A percentile compares a stretch with the other conserved stretches of the same genome.
These are phyloP conservation scores for Candida quercuum DNA, from an alignment of 805 yeast species.

Conservation along the genomic window DNA sequence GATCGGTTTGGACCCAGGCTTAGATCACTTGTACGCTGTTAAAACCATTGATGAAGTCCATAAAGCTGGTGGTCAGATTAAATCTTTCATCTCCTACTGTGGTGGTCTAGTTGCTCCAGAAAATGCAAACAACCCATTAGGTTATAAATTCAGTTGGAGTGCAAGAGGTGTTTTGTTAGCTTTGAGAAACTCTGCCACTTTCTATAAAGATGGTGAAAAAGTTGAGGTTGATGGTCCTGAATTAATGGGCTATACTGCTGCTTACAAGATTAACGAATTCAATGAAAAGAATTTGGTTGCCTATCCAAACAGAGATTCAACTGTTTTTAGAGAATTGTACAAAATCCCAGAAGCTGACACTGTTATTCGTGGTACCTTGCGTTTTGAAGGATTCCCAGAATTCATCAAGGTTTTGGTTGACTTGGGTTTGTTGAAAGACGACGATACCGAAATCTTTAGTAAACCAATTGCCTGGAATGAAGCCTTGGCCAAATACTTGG, in stretches of 20 bases:
- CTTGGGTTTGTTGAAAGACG: slow-evolving; percentile 85
- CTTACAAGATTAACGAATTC: slow-evolving; percentile 93
- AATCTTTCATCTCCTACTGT: slow-evolving; percentile 91
- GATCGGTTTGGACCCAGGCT: slow-evolving; percentile 98
- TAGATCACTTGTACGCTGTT: slow-evolving; percentile 97
- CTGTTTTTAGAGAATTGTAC: slow-evolving; percentile 87
- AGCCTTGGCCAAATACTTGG: slow-evolving; percentile 71
- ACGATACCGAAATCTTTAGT: slow-evolving; percentile 53
- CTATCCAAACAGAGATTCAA: slow-evolving; percentile 98
- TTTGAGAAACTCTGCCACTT: slow-evolving; percentile 87
- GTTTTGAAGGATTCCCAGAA: slow-evolving; percentile 99
- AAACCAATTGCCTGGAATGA: slow-evolving; percentile 77
- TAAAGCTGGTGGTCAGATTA: slow-evolving; percentile 83
- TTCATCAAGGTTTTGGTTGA: slow-evolving; percentile 94
- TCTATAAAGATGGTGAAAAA: slow-evolving; percentile 80
- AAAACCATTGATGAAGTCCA: slow-evolving; percentile 98
- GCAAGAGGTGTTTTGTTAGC: slow-evolving; percentile 97
- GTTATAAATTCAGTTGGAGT: slow-evolving; percentile 99
- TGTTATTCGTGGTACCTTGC: slow-evolving; percentile 92
- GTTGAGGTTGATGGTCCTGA: slow-evolving; percentile 82
- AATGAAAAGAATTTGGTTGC: slow-evolving; percentile 64
- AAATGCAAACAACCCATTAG: slow-evolving; percentile 94
- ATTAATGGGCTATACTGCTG: slow-evolving; percentile 91
- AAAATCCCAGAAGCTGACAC: slow-evolving; percentile 96
- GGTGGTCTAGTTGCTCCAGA: slow-evolving; percentile 99